phyloP scores from a whole-genome alignment of 2,329 filamentous ascomycete genomes.

The Aspergillus niger region DNA sequence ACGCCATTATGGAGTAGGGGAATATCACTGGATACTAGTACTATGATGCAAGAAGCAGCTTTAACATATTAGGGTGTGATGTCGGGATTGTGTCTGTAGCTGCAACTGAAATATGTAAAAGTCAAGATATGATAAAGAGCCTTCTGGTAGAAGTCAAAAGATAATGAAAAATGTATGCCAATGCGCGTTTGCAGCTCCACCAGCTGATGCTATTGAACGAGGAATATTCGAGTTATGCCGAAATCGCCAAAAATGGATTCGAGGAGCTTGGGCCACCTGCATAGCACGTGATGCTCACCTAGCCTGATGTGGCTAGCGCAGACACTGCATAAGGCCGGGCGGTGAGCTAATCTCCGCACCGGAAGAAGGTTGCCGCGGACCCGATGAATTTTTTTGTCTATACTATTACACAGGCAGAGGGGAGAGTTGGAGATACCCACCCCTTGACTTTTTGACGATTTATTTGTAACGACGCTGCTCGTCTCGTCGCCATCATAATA shows the following conservation, averaged over 20 bases:
- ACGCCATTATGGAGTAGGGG: slow-evolving; percentile 49
- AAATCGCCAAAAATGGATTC: slow-evolving; percentile 21
- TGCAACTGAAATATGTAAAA: background rate
- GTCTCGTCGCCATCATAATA: slow-evolving; percentile 20
- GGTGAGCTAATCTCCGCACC: slow-evolving; percentile 28
- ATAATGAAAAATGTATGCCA: background rate
- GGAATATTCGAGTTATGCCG: slow-evolving; percentile 1
- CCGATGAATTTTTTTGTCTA: slow-evolving; percentile 44
- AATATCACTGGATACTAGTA: slow-evolving; percentile 2
- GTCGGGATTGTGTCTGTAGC: background rate
- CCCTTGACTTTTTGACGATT: slow-evolving; percentile 19
- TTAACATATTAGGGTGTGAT: slow-evolving; percentile 11
- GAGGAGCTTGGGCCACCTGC: slow-evolving; percentile 37
- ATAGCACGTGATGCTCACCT: slow-evolving; percentile 29
- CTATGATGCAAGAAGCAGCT: slow-evolving; percentile 16
- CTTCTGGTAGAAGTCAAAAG: background rate
- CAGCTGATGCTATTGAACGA: no score
- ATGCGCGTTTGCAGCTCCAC: background rate
- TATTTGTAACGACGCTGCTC: slow-evolving; percentile 27
- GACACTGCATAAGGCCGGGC: background rate
- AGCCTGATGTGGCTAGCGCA: slow-evolving; percentile 12
- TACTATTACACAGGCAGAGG: slow-evolving; percentile 13
- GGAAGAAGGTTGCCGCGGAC: slow-evolving; percentile 34
- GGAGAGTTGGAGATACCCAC: slow-evolving; percentile 22
- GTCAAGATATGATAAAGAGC: background rate